Percentiles rank a stretch among this genome's conserved stretches.
These are phyloP conservation scores for Obelidium mucronatum DNA, from an alignment of 192 early-diverging fungal species.

Conservation along the genomic window DNA sequence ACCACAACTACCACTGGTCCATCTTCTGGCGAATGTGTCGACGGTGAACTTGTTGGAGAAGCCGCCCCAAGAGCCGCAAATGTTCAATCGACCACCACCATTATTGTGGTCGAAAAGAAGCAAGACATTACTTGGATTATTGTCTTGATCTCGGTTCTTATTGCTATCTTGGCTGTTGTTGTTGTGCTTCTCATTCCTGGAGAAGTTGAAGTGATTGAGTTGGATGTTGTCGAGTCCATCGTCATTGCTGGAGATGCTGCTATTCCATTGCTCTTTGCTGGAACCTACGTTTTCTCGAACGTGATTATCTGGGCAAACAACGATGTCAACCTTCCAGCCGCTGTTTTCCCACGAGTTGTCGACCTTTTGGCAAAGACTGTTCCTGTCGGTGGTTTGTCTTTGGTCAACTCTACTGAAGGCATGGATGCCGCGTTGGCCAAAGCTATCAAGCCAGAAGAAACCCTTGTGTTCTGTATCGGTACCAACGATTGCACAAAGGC, in stretches of 20 bases:
- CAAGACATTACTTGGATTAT: not conserved
- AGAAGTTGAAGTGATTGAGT: not conserved
- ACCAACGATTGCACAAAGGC: conserved; percentile 15
- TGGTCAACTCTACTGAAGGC: conserved; percentile 2
- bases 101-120: not conserved
- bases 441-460: not conserved
- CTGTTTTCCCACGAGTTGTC: conserved; percentile 24
- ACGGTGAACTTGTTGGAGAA: too few species aligned
- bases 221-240: not conserved
- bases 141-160: not conserved
- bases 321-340: conserved; percentile 14
- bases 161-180: not conserved
- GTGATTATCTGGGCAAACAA: not conserved
- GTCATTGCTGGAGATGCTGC: not conserved
- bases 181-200: conserved; percentile 2
- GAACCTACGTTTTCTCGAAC: conserved; percentile 14
- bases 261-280: not conserved
- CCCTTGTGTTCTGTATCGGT: conserved; percentile 28
- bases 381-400: not conserved
- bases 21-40: too few species aligned
- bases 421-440: not conserved
- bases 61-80: not conserved
- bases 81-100: not conserved
- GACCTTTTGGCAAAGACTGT: not conserved
- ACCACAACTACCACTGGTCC: not conserved